These are phyloP conservation scores for Dictyostelium brefeldianum DNA, from an alignment of 78 protist genomes.

Conservation along the genomic window DNA sequence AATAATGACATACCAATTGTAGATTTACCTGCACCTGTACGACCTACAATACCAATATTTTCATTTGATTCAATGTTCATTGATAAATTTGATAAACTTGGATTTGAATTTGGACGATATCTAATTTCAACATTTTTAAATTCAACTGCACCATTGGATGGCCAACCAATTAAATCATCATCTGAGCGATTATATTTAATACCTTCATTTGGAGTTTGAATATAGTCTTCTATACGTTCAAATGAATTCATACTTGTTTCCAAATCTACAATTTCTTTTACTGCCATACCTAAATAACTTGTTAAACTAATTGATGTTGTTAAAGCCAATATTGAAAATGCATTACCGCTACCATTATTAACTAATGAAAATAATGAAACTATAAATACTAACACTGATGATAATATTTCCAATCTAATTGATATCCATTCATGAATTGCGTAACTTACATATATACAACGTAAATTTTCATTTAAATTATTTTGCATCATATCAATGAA, in stretches of 20 bases:
- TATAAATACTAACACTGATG: slow-evolving; percentile 35
- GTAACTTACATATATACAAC: slow-evolving; percentile 34
- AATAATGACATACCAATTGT: slow-evolving; percentile 81
- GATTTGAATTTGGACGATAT: slow-evolving; percentile 82
- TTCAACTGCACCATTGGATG: slow-evolving; percentile 61
- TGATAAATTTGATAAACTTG: slow-evolving; percentile 75
- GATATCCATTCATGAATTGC: slow-evolving; percentile 87
- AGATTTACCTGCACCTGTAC: slow-evolving; percentile 94
- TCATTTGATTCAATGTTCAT: slow-evolving; percentile 25
- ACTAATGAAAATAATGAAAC: slow-evolving; percentile 62
- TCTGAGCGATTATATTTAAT: slow-evolving; percentile 18
- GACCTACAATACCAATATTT: slow-evolving; percentile 92
- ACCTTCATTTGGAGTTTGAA: slow-evolving; percentile 50
- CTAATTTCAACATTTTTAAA: slow-evolving; percentile 76
- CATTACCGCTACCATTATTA: slow-evolving; percentile 17
- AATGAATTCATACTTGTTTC: slow-evolving; percentile 86
- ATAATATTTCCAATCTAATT: slow-evolving; percentile 83
- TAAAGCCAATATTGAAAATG: slow-evolving; percentile 80
- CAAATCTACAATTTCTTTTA: slow-evolving; percentile 57
- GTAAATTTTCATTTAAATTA: slow-evolving; percentile 18
- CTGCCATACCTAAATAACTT: background rate
- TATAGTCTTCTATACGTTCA: slow-evolving; percentile 42
- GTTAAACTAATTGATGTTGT: slow-evolving; percentile 73
- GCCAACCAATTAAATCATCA: slow-evolving; percentile 74
- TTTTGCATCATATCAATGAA: slow-evolving; percentile 8